Base-by-base conservation (phyloP, 768 basidiomycete genomes). In the Trametes sanguinea region DNA sequence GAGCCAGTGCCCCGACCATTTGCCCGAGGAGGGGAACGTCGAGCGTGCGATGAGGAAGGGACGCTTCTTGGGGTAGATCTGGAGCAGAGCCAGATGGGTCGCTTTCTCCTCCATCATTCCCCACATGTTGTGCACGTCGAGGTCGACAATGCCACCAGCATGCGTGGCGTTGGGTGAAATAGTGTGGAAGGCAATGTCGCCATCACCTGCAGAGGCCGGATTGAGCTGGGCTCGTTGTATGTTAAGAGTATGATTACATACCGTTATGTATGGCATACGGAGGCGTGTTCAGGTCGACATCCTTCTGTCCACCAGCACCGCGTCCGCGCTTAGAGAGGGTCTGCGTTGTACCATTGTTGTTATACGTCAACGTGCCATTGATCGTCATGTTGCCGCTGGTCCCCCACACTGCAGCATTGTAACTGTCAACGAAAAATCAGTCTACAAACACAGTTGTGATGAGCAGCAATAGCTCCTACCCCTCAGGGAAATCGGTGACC, bases 241-340 rank as follows among this genome's bases (percentile, higher is more conserved):
- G 50, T 30, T 40, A 13, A 7, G 51, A n/a, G 45, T 5, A 39
- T 1, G 5, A 14, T 62, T 76, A 64, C 22, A 22, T 48, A 84
- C 87, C 86, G 61, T 91, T 89, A 73, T 90, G 86, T 61, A 92
- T 88, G 1, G 85, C 76, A 60, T 90, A 90, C 11, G 85, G 83
- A 6, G 88, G 89, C 0, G 65, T 62, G 67, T 83, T 86, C 30
- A 88, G 65, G 66, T 87, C 74, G 8, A 83, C 75, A 10, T 73
- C 79, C 5, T 72, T 69, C 65, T 84, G 75, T 35, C 74, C 74
- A 32, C 78, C 83, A 5, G 82, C 82, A 3, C 83, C 84, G 47
- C 84, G 54, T 1, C 81, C 83, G 17, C 84, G 80, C 67, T 69
- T 80, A 6, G 59, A 63, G 22, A 82, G 66, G 14, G 47, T 60